phyloP scores from a whole-genome alignment of 306 rosid genomes.

The Clitoria ternatea region DNA sequence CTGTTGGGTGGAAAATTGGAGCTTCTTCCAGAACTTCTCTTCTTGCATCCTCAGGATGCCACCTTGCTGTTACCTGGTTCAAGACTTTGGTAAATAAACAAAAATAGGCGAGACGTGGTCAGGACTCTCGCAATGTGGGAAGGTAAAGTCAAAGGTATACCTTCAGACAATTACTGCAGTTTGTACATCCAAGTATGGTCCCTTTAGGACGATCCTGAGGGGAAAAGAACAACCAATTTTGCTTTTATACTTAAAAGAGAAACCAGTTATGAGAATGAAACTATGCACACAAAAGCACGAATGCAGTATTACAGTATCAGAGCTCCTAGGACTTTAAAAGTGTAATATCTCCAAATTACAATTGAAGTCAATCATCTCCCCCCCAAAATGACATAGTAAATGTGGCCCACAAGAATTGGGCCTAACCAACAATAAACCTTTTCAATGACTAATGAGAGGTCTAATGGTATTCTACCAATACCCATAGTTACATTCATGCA shows the following conservation, averaged over 20 bases:
- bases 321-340: too few relatives aligned
- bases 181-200: constrained; percentile 53
- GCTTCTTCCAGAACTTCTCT: constrained; percentile 54
- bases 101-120: neutral
- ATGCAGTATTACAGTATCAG: too few relatives aligned
- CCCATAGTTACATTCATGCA: constrained; percentile 8
- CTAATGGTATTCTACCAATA: neutral
- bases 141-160: constrained; percentile 33
- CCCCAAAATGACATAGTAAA: too few relatives aligned
- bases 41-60: constrained; percentile 71
- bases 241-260: neutral
- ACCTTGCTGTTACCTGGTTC: constrained; percentile 76
- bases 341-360: too few relatives aligned
- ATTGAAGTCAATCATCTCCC: too few relatives aligned
- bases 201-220: constrained; percentile 65
- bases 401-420: too few relatives aligned
- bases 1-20: constrained; percentile 71
- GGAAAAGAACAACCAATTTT: constrained; percentile 19
- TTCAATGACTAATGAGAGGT: too few relatives aligned
- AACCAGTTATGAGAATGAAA: constrained; percentile 12
- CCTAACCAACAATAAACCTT: too few relatives aligned
- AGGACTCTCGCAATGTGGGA: constrained; percentile 17
- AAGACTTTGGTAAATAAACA: constrained; percentile 22
- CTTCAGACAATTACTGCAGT: constrained; percentile 63
- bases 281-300: neutral